Percentiles rank a stretch among this genome's conserved stretches.
Evolutionary conservation across 805 yeast genomes (phyloP).

Genomic region (Candida boidinii): DNA sequence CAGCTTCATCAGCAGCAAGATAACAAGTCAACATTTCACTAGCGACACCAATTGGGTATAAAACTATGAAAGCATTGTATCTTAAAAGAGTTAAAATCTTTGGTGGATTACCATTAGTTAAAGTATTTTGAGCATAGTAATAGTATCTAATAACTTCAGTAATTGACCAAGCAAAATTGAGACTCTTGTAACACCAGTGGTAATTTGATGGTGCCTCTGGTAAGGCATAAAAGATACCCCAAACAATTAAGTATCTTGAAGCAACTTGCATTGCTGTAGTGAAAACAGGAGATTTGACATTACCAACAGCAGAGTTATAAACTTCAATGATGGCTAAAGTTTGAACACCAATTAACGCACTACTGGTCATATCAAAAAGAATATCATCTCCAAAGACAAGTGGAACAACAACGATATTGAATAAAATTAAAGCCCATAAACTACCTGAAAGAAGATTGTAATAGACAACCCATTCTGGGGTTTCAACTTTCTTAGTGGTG

Average conservation of each 20-base stretch:
- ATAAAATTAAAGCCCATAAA: conserved; percentile 23
- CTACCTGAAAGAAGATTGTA: conserved; percentile 25
- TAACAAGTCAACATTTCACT: conserved; percentile 69
- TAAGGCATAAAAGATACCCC: conserved; percentile 71
- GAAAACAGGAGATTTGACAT: conserved; percentile 75
- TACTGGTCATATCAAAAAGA: conserved; percentile 51
- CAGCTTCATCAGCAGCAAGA: conserved; percentile 67
- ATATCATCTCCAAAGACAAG: conserved; percentile 49
- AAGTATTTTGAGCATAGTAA: conserved; percentile 68
- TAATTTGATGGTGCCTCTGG: conserved; percentile 62
- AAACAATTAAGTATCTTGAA: conserved; percentile 73
- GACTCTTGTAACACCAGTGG: conserved; percentile 54
- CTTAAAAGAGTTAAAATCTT: conserved; percentile 57
- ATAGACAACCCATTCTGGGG: conserved; percentile 21
- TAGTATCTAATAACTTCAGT: conserved; percentile 90
- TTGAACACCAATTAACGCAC: conserved; percentile 60
- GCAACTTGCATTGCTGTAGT: conserved; percentile 86
- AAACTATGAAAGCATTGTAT: conserved; percentile 71
- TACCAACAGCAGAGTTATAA: conserved; percentile 66
- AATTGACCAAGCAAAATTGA: conserved; percentile 81
- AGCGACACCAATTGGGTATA: conserved; percentile 91
- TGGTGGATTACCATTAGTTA: conserved; percentile 45
- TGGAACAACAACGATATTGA: conserved; percentile 17
- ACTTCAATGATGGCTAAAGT: conserved; percentile 75
- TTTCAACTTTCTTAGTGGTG: no score